Base-by-base conservation (phyloP, 768 basidiomycete species). In the Kwoniella sp. region DNA sequence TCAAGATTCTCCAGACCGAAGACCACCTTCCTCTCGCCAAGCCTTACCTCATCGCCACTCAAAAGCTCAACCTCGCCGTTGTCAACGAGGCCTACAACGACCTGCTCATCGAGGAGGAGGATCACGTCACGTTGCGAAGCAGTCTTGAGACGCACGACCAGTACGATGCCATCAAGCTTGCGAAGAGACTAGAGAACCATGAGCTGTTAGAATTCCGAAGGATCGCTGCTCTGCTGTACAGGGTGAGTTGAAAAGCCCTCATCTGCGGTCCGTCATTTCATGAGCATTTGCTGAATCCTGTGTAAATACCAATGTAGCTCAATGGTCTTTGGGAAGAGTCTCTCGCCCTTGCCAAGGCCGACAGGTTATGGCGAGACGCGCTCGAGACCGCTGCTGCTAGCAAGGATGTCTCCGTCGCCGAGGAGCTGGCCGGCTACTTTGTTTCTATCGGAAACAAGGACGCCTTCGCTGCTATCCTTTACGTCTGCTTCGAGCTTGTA, bases 381-480 rank as follows among this genome's bases (percentile, higher is more conserved):
- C 92, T 98, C 83, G 77, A 92, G 75, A 98, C 95, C 0, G 91
- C 93, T 17, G 89, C 94, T 0, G 82, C 84, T n/a, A 96, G 93
- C 1, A 83, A 74, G 30, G 88, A 86, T n/a, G 89, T 85, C 1
- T 91, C 96, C 60, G 89, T 98, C 30, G 90, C 93, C 3, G 95
- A 99, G 80, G 96, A 98, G 55, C 84, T 98, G 19, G 83, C 98
- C 25, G 88, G 89, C 3, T 98, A 98, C 83, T 99, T 98, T 77
- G 93, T 96, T 61, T 91, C 92, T 81, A 97, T 99, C 68, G 96
- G 96, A 33, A 95, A 95, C 85, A 94, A 93, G 82, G 96, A 99
- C 78, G 95, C 92, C 81, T 99, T 95, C 80, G 89, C 92, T 0
- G 91, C 90, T 1, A 83, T 89, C 67, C 86, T 98, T 24, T 98